These are phyloP conservation scores for Coleophoma crateriformis DNA, from an alignment of 2,329 filamentous ascomycete species.

Conservation along the genomic window DNA sequence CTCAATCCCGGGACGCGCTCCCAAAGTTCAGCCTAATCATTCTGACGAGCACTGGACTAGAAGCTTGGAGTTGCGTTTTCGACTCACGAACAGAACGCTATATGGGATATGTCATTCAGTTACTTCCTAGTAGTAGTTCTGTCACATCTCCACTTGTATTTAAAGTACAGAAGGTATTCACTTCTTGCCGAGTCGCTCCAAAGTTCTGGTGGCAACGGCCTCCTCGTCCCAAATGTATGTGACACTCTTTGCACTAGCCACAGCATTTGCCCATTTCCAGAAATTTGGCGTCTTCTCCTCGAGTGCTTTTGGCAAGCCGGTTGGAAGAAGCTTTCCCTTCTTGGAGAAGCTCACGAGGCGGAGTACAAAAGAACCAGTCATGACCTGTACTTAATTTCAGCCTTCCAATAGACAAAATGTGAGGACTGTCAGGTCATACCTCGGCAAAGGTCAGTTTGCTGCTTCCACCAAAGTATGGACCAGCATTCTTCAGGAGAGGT, in stretches of 20 bases:
- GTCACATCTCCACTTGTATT: too few species aligned
- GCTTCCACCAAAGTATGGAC: slow-evolving; percentile 60
- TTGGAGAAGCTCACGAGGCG: slow-evolving; percentile 51
- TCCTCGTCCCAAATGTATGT: slow-evolving; percentile 55
- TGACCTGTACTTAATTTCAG: slow-evolving; percentile 36
- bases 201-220: slow-evolving; percentile 33
- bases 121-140: too few species aligned
- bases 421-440: slow-evolving; percentile 36
- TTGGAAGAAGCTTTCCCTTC: slow-evolving; percentile 46
- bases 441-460: slow-evolving; percentile 67
- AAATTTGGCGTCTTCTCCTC: slow-evolving; percentile 57
- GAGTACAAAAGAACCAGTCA: slow-evolving; percentile 62
- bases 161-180: not conserved
- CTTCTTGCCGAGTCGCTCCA: slow-evolving; percentile 31
- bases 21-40: too few species aligned
- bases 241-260: slow-evolving; percentile 60
- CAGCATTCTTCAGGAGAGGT: slow-evolving; percentile 53
- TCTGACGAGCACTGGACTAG: too few species aligned
- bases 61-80: too few species aligned
- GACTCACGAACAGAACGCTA: too few species aligned
- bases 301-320: slow-evolving; percentile 39
- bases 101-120: too few species aligned
- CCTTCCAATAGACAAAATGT: not conserved
- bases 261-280: slow-evolving; percentile 58
- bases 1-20: too few species aligned